These are phyloP conservation scores for Aspergillus oerlinghausenensis DNA, from an alignment of 2,329 filamentous ascomycete genomes.

Conservation along the genomic window DNA sequence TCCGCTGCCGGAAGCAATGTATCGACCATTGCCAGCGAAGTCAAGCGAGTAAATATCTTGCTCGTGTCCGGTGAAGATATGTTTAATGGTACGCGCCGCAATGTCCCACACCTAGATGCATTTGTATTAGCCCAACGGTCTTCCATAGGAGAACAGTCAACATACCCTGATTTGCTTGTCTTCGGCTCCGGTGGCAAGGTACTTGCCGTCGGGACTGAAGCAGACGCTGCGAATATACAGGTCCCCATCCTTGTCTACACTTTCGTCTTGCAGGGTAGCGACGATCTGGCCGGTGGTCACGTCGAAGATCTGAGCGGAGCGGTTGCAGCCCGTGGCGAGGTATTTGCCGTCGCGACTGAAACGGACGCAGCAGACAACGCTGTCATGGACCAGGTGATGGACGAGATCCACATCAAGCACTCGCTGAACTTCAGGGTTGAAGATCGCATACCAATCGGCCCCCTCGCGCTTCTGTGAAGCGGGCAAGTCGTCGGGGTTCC, in stretches of 20 bases:
- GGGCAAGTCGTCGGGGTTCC: slow-evolving; percentile 81
- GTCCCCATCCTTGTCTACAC: slow-evolving; percentile 80
- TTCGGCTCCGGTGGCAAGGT: slow-evolving; percentile 91
- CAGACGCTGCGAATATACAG: slow-evolving; percentile 97
- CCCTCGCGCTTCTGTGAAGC: slow-evolving; percentile 84
- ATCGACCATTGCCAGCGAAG: slow-evolving; percentile 87
- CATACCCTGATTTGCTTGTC: slow-evolving; percentile 93
- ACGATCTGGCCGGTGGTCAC: slow-evolving; percentile 82
- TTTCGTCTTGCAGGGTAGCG: slow-evolving; percentile 84
- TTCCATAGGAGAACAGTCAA: neutral
- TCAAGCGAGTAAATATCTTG: slow-evolving; percentile 98
- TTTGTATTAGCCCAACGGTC: neutral
- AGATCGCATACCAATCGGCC: slow-evolving; percentile 92
- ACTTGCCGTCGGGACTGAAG: slow-evolving; percentile 94
- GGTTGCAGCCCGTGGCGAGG: slow-evolving; percentile 93
- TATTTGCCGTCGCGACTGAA: slow-evolving; percentile 96
- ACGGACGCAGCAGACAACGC: slow-evolving; percentile 94
- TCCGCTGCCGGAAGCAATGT: slow-evolving; percentile 92
- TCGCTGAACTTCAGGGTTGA: slow-evolving; percentile 87
- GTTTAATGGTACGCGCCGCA: slow-evolving; percentile 71
- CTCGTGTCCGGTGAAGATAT: slow-evolving; percentile 93
- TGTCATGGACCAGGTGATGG: slow-evolving; percentile 88
- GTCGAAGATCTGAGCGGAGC: slow-evolving; percentile 99
- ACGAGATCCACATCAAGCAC: slow-evolving; percentile 90
- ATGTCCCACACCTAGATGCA: slow-evolving; percentile 85